Conservation (phyloP, 164 flowering plant species). For the Liriodendron chinense region DNA sequence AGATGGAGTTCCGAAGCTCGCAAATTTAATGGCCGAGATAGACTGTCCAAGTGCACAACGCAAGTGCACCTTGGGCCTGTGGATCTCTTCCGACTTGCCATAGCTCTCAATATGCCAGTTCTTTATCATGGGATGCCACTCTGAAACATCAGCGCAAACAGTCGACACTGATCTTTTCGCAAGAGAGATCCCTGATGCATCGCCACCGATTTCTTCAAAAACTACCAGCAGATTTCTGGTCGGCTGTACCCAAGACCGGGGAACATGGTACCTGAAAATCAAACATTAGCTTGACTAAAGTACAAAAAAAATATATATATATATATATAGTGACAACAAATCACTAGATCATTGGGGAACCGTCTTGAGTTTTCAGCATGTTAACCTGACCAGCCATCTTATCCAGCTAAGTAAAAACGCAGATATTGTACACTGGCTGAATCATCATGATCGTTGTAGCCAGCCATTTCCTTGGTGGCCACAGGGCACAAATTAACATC, state of each 20-base stretch:
- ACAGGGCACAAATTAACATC: no score
- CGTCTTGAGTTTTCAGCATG: no score
- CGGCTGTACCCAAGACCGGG: conserved; percentile 91
- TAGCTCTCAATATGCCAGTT: conserved; percentile 79
- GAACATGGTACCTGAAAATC: conserved; percentile 82
- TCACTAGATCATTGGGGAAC: no score
- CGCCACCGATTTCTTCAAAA: conserved; percentile 94
- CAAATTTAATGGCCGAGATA: conserved; percentile 88
- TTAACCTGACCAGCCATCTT: no score
- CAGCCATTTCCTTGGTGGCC: no score
- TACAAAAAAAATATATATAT: no score
- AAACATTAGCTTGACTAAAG: not conserved
- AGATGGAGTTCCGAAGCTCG: conserved; percentile 94
- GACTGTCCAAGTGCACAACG: conserved; percentile 65
- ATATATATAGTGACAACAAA: no score
- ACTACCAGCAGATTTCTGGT: conserved; percentile 74
- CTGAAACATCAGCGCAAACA: conserved; percentile 86
- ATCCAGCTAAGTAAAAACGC: no score
- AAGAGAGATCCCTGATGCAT: conserved; percentile 66
- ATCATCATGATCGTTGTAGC: no score
- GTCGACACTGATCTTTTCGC: conserved; percentile 65
- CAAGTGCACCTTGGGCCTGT: conserved; percentile 74
- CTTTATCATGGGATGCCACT: conserved; percentile 74
- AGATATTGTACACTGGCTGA: no score
- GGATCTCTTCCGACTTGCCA: conserved; percentile 59